These are phyloP conservation scores for Saccharomycopsis sp. DNA, from an alignment of 805 yeast genomes.

Conservation along the genomic window DNA sequence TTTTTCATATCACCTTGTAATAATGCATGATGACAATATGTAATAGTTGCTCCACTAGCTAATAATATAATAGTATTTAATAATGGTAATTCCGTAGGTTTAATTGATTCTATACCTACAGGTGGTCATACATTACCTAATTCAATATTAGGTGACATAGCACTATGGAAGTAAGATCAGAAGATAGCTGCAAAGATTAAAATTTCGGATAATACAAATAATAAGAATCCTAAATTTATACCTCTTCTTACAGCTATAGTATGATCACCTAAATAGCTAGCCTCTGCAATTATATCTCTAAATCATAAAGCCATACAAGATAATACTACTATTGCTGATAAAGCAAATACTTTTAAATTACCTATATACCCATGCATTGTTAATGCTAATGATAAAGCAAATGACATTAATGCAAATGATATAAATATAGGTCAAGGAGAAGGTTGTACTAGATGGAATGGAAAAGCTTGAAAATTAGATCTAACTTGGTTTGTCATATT, in stretches of 20 bases:
- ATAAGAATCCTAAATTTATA: conserved; percentile 19
- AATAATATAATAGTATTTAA: conserved; percentile 23
- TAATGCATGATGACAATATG: conserved; percentile 22
- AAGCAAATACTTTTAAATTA: conserved; percentile 15
- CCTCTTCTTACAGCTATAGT: conserved; percentile 22
- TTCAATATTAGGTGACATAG: conserved; percentile 22
- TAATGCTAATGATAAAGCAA: conserved; percentile 21
- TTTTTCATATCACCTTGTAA: conserved; percentile 18
- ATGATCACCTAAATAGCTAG: conserved; percentile 22
- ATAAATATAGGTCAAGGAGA: conserved; percentile 23
- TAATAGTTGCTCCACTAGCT: conserved; percentile 23
- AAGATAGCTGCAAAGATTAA: conserved; percentile 20
- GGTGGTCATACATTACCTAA: conserved; percentile 23
- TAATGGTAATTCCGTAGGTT: conserved; percentile 23
- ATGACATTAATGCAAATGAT: conserved; percentile 21
- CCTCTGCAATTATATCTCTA: conserved; percentile 22
- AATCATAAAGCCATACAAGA: conserved; percentile 20
- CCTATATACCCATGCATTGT: conserved; percentile 22
- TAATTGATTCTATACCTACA: conserved; percentile 20
- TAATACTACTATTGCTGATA: conserved; percentile 18
- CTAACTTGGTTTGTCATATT: conserved; percentile 13
- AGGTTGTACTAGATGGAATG: conserved; percentile 20
- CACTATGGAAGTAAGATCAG: conserved; percentile 23
- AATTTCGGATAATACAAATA: conserved; percentile 20
- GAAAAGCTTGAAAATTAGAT: conserved; percentile 18